Base-by-base conservation (phyloP, 2,329 filamentous ascomycete genomes). In the Beauveria varroae region DNA sequence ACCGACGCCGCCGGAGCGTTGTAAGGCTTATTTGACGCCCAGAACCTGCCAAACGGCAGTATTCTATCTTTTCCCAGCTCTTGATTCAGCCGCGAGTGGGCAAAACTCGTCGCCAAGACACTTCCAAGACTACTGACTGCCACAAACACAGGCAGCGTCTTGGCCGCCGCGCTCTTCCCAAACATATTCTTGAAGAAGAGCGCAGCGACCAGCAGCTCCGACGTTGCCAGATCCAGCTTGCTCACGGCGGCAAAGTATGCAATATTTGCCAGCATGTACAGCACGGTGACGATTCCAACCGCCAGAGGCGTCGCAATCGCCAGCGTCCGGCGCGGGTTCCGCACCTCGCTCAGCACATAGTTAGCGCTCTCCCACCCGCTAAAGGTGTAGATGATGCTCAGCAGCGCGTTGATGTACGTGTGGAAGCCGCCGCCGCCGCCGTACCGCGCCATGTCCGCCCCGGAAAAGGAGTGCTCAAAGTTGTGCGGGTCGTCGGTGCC, bases 1-100 rank as follows among this genome's bases (percentile, higher is more conserved):
- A 78, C 76, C 12, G 80, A 74, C 7, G 84, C 76, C n/a, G 83
- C 79, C 0, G 87, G 87, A 0, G 87, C 81, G 61, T 86, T 84
- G 64, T 86, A 87, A 0, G 87, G 88, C 72, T 81, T 83, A 67
- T 86, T 87, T 3, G 85, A 88, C 0, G 87, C 87, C 84, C 85
- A 90, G 69, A 90, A 82, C 2, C 78, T 78, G 63, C 83, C 85
- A 60, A 81, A 87, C 0, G 88, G 88, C 16, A 90, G 68, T 5
- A 90, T 75, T 0, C 86, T 86, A 67, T 91, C 87, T 67, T 88
- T 88, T 1, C 84, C 88, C 50, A 90, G 76, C 70, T 90, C 87
- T 64, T 86, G 84, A 65, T 84, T 86, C 10, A 86, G 66, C 1
- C 84, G 77, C 0, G 83, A 74, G 58, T 86, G 82, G 0, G 82